Evolutionary conservation across 2,329 filamentous ascomycete genomes (phyloP).

Genomic region (Neofusicoccum sp.): DNA sequence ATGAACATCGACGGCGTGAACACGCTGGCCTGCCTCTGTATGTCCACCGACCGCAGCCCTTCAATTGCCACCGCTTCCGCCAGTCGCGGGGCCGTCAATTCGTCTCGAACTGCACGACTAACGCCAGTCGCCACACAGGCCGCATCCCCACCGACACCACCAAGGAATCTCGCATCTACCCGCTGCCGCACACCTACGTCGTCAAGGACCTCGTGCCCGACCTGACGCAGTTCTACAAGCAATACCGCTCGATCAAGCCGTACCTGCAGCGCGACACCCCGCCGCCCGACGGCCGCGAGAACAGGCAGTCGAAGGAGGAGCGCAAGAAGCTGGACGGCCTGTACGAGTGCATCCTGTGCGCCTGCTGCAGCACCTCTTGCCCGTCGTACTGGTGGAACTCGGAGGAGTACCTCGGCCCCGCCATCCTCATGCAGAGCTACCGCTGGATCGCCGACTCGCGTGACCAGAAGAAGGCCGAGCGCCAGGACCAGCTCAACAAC

Average conservation of each 20-base stretch:
- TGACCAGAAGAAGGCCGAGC: conserved; percentile 85
- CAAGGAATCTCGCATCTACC: conserved; percentile 92
- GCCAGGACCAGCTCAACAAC: conserved; percentile 92
- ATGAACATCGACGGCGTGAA: conserved; percentile 99
- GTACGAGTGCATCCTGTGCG: conserved; percentile 99
- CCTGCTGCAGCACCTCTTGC: conserved; percentile 98
- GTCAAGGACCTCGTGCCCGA: conserved; percentile 99
- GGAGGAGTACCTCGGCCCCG: conserved; percentile 96
- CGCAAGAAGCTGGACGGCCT: conserved; percentile 96
- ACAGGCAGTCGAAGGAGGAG: conserved; percentile 87
- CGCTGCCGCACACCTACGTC: conserved; percentile 96
- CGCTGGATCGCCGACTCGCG: conserved; percentile 94
- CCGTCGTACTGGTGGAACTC: conserved; percentile 99
- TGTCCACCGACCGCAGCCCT: conserved; percentile 41
- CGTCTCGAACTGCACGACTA: background rate
- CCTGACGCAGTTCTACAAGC: conserved; percentile 99
- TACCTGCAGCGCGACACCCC: conserved; percentile 92
- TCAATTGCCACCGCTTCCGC: background rate
- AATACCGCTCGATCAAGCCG: conserved; percentile 99
- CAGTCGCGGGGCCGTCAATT: background rate
- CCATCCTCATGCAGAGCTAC: conserved; percentile 96
- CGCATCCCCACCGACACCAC: conserved; percentile 84
- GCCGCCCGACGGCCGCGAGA: conserved; percentile 83
- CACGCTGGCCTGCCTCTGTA: conserved; percentile 96
- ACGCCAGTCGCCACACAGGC: conserved; percentile 57